Evolutionary conservation across 768 basidiomycete genomes (phyloP).

Genomic region (Tephrocybe sp.): DNA sequence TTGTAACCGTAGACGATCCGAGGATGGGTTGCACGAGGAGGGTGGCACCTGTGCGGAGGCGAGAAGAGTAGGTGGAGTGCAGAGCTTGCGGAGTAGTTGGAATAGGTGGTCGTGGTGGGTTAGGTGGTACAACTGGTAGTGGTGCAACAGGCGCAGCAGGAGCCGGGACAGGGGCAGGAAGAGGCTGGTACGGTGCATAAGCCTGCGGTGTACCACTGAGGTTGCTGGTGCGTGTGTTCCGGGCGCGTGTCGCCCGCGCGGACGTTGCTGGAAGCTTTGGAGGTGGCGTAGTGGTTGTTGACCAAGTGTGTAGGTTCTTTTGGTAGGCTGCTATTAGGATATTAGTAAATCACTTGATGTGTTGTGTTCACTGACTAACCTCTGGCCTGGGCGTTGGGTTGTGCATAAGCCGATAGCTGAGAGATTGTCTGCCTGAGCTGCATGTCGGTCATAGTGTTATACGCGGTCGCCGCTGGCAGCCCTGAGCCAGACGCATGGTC

Average conservation of each 20-base stretch:
- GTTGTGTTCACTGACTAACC: background rate
- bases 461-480: conserved; percentile 26
- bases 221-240: conserved; percentile 41
- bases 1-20: conserved; percentile 34
- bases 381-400: conserved; percentile 36
- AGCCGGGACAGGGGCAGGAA: conserved; percentile 19
- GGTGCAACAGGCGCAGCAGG: conserved; percentile 29
- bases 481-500: conserved; percentile 4
- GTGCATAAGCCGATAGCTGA: conserved; percentile 45
- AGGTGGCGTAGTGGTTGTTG: conserved; percentile 54
- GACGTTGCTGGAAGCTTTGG: conserved; percentile 38
- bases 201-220: conserved; percentile 35
- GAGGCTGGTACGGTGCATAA: conserved; percentile 30
- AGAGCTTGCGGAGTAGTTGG: conserved; percentile 69
- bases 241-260: conserved; percentile 42
- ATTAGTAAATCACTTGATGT: conserved; percentile 2
- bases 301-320: conserved; percentile 74
- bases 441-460: conserved; percentile 54
- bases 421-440: conserved; percentile 65
- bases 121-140: conserved; percentile 29
- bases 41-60: conserved; percentile 88
- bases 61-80: conserved; percentile 81
- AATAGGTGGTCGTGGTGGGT: conserved; percentile 56
- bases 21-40: conserved; percentile 88
- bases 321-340: conserved; percentile 47